Conservation (phyloP, 495 filamentous ascomycete genomes). For the Aspergillus cavernicola region DNA sequence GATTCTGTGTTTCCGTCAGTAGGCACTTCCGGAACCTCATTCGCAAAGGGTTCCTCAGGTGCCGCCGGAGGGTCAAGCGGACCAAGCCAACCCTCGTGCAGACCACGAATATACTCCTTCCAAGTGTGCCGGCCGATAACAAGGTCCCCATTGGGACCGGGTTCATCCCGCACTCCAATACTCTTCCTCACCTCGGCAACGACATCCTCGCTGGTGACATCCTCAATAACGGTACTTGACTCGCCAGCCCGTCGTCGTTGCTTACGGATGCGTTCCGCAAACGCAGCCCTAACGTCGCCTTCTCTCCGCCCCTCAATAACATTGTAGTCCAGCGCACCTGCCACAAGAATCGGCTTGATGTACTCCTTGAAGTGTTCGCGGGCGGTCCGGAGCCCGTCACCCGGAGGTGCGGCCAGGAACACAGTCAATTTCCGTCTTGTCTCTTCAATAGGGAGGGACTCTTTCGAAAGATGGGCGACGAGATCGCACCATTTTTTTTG, state of each 20-base stretch:
- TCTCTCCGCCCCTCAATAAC: slow-evolving; percentile 87
- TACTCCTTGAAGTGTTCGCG: slow-evolving; percentile 96
- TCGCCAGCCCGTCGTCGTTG: slow-evolving; percentile 55
- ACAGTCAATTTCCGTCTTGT: slow-evolving; percentile 85
- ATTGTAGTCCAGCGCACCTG: slow-evolving; percentile 89
- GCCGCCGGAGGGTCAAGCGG: slow-evolving; percentile 57
- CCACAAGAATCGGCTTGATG: slow-evolving; percentile 87
- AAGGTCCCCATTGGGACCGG: slow-evolving; percentile 75
- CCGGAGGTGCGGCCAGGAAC: slow-evolving; percentile 79
- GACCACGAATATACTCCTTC: slow-evolving; percentile 93
- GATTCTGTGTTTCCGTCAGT: slow-evolving; percentile 28
- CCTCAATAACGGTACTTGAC: slow-evolving; percentile 36
- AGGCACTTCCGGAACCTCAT: slow-evolving; percentile 16
- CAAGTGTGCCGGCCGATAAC: slow-evolving; percentile 90
- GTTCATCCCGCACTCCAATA: slow-evolving; percentile 63
- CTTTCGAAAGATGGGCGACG: slow-evolving; percentile 81
- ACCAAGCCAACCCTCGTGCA: slow-evolving; percentile 96
- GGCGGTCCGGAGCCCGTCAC: slow-evolving; percentile 72
- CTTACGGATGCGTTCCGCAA: slow-evolving; percentile 78
- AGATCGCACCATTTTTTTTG: slow-evolving; percentile 83
- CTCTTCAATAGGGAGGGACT: slow-evolving; percentile 63
- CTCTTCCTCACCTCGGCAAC: slow-evolving; percentile 53
- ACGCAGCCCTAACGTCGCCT: slow-evolving; percentile 77
- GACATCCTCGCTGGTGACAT: slow-evolving; percentile 46
- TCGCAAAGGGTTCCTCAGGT: slow-evolving; percentile 15